These are phyloP conservation scores for Planoprotostelium fungivorum DNA, from an alignment of 78 protist species.

Conservation along the genomic window DNA sequence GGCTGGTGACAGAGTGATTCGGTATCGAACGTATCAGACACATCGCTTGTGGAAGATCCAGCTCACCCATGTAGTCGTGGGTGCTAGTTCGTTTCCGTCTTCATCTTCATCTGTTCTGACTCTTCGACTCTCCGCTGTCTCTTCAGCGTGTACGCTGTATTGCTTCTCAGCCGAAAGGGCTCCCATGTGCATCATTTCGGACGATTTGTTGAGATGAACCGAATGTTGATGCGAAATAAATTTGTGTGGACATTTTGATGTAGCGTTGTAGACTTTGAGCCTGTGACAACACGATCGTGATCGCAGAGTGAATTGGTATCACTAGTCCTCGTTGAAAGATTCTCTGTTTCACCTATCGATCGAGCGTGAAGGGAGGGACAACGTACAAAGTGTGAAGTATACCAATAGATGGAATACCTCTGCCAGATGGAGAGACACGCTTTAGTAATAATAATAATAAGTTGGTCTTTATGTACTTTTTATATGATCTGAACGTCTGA, in stretches of 20 bases:
- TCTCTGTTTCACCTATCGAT: background rate
- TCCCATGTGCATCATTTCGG: background rate
- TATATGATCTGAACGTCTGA: no score
- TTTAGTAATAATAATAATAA: no score
- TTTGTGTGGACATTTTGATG: no score
- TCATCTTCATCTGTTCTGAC: background rate
- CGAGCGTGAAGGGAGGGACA: background rate
- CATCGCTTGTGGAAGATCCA: no score
- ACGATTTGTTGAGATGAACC: background rate
- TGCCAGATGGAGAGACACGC: no score
- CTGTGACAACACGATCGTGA: background rate
- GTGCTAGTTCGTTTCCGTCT: background rate
- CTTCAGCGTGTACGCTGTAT: background rate
- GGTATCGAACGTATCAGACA: no score
- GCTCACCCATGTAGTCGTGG: background rate
- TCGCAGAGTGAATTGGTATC: background rate
- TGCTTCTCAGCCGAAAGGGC: background rate
- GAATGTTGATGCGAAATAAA: background rate
- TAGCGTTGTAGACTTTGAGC: background rate
- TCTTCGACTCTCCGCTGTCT: background rate
- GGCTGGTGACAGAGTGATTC: no score
- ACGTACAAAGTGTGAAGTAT: no score
- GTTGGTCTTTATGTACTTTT: no score
- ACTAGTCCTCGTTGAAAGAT: background rate
- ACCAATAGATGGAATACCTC: no score